A percentile compares a stretch with the other conserved stretches of the same genome.
phyloP scores from a whole-genome alignment of 768 basidiomycete genomes.

The Boletus huronensis region DNA sequence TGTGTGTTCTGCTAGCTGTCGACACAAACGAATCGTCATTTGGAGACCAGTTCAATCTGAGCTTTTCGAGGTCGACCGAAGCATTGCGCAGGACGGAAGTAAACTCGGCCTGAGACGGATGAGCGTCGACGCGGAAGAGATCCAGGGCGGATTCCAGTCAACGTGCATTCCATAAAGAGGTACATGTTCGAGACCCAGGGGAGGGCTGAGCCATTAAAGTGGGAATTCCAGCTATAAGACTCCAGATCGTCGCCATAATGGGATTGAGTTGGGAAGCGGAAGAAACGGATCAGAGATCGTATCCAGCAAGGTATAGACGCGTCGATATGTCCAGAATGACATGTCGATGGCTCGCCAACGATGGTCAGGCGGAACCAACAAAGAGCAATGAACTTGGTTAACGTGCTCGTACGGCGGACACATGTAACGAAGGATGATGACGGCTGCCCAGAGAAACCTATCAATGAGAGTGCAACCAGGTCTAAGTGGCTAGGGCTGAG shows the following conservation, averaged over 20 bases:
- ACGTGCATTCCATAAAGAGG: background rate
- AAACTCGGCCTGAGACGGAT: background rate
- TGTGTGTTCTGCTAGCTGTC: background rate
- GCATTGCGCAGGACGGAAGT: no score
- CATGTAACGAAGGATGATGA: no score
- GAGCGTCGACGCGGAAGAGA: background rate
- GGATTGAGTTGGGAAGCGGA: background rate
- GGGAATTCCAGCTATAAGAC: background rate
- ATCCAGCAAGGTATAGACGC: background rate
- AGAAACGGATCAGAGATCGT: background rate
- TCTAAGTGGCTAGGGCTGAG: background rate
- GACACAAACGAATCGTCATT: background rate
- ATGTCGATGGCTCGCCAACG: no score
- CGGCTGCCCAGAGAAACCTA: background rate
- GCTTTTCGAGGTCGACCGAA: no score
- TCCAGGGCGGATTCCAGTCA: background rate
- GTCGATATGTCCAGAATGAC: background rate
- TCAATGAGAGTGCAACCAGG: background rate
- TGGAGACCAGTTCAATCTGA: background rate
- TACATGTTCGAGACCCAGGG: background rate
- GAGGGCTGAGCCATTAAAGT: background rate
- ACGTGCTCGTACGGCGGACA: no score
- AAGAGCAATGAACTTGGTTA: no score
- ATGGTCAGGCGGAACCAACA: no score
- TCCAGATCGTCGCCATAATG: background rate